A percentile compares a stretch with the other conserved stretches of the same genome.
phyloP scores from a whole-genome alignment of 495 filamentous ascomycete genomes.

The Penicillium alfredii region DNA sequence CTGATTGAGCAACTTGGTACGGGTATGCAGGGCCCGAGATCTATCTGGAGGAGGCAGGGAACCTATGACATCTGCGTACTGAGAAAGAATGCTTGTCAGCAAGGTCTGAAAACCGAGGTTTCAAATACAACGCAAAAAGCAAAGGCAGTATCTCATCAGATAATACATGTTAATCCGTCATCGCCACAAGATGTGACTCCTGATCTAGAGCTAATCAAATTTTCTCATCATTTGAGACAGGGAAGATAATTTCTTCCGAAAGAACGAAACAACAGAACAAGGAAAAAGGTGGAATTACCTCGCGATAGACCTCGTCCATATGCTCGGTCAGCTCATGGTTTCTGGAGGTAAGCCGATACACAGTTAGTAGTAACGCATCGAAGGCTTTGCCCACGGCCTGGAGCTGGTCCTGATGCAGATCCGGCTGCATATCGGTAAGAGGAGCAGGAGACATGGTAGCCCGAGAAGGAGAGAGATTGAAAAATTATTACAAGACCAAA shows the following conservation, averaged over 20 bases:
- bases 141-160: constrained; percentile 35
- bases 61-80: constrained; percentile 21
- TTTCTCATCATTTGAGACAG: constrained; percentile 47
- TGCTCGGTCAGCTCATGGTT: constrained; percentile 39
- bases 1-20: constrained; percentile 28
- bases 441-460: constrained; percentile 38
- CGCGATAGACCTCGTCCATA: constrained; percentile 37
- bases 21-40: constrained; percentile 28
- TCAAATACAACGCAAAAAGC: constrained; percentile 7
- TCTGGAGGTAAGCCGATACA: constrained; percentile 39
- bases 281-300: constrained; percentile 37
- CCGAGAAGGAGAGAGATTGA: constrained; percentile 22
- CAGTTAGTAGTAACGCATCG: constrained; percentile 46
- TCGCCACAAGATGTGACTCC: constrained; percentile 41
- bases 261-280: constrained; percentile 6
- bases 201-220: constrained; percentile 56
- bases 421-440: constrained; percentile 28
- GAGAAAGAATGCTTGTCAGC: constrained; percentile 16
- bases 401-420: constrained; percentile 32
- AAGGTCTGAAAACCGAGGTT: constrained; percentile 8
- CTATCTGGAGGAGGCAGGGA: constrained; percentile 22
- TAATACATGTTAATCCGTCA: constrained; percentile 52
- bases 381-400: constrained; percentile 41
- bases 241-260: constrained; percentile 7
- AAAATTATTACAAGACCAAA: constrained; percentile 1